These are phyloP conservation scores for Pseudonectria buxi DNA, from an alignment of 2,329 filamentous ascomycete species.

Conservation along the genomic window DNA sequence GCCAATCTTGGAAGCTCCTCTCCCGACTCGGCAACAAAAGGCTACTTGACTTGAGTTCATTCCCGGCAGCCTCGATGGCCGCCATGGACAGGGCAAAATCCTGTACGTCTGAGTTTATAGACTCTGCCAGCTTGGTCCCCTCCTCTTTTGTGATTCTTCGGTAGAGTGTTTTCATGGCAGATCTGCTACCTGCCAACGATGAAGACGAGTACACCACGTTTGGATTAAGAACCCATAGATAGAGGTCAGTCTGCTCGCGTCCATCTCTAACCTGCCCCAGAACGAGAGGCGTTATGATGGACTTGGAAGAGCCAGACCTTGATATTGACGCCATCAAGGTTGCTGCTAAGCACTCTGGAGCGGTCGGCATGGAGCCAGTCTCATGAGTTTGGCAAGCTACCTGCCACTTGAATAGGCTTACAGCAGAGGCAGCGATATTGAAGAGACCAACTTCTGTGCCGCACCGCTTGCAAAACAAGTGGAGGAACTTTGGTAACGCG, in stretches of 20 bases:
- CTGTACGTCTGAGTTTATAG: constrained; percentile 49
- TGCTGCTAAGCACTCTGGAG: constrained; percentile 45
- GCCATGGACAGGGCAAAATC: constrained; percentile 48
- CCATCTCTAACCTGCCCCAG: constrained; percentile 5
- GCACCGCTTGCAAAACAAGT: constrained; percentile 42
- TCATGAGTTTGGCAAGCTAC: constrained; percentile 33
- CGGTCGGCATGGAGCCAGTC: constrained; percentile 27
- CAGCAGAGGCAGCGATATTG: constrained; percentile 37
- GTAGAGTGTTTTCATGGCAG: constrained; percentile 50
- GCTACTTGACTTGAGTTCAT: constrained; percentile 42
- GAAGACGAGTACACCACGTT: constrained; percentile 47
- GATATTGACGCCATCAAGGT: constrained; percentile 47
- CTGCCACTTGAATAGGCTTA: constrained; percentile 53
- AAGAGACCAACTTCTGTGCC: constrained; percentile 40
- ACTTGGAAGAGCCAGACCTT: constrained; percentile 52
- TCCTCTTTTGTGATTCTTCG: constrained; percentile 35
- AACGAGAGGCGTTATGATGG: constrained; percentile 38
- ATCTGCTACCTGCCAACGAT: constrained; percentile 17
- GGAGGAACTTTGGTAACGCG: constrained; percentile 25
- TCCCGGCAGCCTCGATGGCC: constrained; percentile 39
- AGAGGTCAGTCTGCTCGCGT: constrained; percentile 26
- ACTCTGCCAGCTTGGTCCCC: constrained; percentile 43
- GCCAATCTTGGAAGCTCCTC: constrained; percentile 58
- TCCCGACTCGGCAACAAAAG: constrained; percentile 47
- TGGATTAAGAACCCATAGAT: constrained; percentile 52